Conservation (phyloP, 768 basidiomycete species). For the Hortiboletus campestris region DNA sequence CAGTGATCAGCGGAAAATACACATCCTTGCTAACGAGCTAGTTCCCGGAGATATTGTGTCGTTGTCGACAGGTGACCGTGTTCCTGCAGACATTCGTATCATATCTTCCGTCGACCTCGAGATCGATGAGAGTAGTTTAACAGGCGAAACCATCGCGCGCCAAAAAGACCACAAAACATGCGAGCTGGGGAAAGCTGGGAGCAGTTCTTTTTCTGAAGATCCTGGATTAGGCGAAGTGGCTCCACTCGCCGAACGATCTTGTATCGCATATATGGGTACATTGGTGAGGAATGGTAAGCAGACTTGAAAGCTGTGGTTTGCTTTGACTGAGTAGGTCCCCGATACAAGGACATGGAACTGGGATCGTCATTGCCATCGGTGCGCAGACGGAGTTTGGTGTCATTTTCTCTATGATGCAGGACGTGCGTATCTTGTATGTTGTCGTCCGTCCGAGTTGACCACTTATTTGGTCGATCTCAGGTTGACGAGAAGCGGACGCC, state of each 20-base stretch:
- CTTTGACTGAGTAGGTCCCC: slow-evolving; percentile 1
- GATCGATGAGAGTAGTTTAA: slow-evolving; percentile 93
- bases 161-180: slow-evolving; percentile 63
- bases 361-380: slow-evolving; percentile 85
- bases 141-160: slow-evolving; percentile 86
- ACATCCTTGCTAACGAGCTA: slow-evolving; percentile 94
- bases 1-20: slow-evolving; percentile 56
- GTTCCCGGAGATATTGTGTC: slow-evolving; percentile 92
- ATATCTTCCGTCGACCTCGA: slow-evolving; percentile 82
- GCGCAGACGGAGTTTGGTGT: slow-evolving; percentile 91
- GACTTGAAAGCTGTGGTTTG: not conserved
- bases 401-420: slow-evolving; percentile 98
- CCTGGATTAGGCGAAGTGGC: slow-evolving; percentile 41
- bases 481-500: slow-evolving; percentile 91
- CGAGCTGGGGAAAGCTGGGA: slow-evolving; percentile 35
- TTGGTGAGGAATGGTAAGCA: slow-evolving; percentile 79
- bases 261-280: slow-evolving; percentile 95
- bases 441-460: not conserved
- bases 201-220: slow-evolving; percentile 9
- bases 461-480: slow-evolving; percentile 21
- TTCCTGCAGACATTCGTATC: slow-evolving; percentile 91
- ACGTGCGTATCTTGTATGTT: slow-evolving; percentile 46
- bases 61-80: slow-evolving; percentile 87
- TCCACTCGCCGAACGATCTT: slow-evolving; percentile 79
- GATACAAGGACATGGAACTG: slow-evolving; percentile 67